Evolutionary conservation across 2,329 filamentous ascomycete genomes (phyloP), one percentile per base, ranked within the genome.

Genomic region (Phaeophleospora eucalypticola): DNA sequence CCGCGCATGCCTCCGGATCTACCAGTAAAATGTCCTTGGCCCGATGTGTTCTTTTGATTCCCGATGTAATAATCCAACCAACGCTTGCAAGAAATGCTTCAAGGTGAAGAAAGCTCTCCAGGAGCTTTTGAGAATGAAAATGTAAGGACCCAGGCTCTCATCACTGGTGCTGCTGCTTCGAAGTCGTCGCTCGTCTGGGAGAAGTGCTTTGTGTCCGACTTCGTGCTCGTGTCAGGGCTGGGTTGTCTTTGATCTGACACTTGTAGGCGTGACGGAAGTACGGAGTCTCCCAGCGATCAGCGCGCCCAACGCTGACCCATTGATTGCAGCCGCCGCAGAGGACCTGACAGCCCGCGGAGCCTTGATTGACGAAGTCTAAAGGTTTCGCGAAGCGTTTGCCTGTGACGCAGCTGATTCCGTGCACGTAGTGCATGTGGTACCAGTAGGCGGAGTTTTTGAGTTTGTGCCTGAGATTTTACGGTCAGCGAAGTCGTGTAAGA

Each of bases 261-360:
- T 91, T 93, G 73, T 93, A 93, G 38, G 87, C 87, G 68, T 94
- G 88, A 56, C 88, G 77, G 68, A 91, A 94, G 87, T 87, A 94
- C 3, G 87, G 90, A 1, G 87, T 94, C n/a, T 87, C 87, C 71
- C 91, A 90, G 74, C 91, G 91, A 72, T 91, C 91, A 65, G 83
- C 89, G 70, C 85, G 90, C 35, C 89, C 85, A 29, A 90, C 72
- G 10, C 84, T 82, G 56, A 90, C 84, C 86, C 86, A 90, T 51
- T 89, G 84, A 56, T 83, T 84, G 68, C 86, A 90, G 62, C 29
- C 84, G 41, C 84, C 81, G 61, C 87, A 91, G 4, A 89, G 74
- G 2, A 84, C 87, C 63, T 91, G 86, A 84, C 84, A 89, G 3
- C 89, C 84, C 62, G 89, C 86, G 3, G 86, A 81, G 60, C 89